Evolutionary conservation across 129 eudicot species (phyloP), one percentile per base, ranked within the genome.

Genomic region (Chrysanthemum makinoi): DNA sequence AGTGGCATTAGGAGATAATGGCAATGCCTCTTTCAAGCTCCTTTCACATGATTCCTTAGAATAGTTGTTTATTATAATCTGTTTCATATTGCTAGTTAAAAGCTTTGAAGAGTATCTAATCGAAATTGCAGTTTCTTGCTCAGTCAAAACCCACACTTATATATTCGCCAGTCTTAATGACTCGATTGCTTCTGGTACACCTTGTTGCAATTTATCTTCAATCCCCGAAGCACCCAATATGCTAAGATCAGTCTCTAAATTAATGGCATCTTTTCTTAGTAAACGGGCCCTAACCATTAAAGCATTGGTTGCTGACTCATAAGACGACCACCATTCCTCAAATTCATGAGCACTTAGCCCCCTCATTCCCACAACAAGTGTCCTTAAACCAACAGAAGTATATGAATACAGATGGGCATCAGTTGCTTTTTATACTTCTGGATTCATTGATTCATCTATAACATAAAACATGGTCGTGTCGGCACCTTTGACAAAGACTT

Each of bases 111-210:
- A 89, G 75, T 92, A 87, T 59, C 98, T 96, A 56, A 92, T 92
- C 12, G 96, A 89, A 75, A 92, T 87, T 9, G 98, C 98, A 2
- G 98, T 92, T 87, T 92, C 98, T 85, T 89, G 96, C 83, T 92
- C 98, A 0, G 98, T 92, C 69, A 92, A 87, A 70, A 92, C 96
- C 98, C 98, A 92, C 20, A 92, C 96, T 62, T 92, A 89, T 20
- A 92, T 92, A 52, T 85, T 87, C 0, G 98, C 95, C 15, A 30
- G 76, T 82, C 98, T 79, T 50, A 92, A 50, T 19, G 95, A 79
- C 70, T 92, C 98, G 55, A 92, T 92, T 15, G 98, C 96, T 75
- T 86, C 98, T 8, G 98, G 98, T 19, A 92, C 98, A 16, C 98
- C 98, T 78, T 77, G 76, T 75, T 92, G 98, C 75, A 92, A 64